A percentile compares a stretch with the other conserved stretches of the same genome.
phyloP scores from a whole-genome alignment of 2,329 filamentous ascomycete genomes.

The Fonsecaea multimorphosa region DNA sequence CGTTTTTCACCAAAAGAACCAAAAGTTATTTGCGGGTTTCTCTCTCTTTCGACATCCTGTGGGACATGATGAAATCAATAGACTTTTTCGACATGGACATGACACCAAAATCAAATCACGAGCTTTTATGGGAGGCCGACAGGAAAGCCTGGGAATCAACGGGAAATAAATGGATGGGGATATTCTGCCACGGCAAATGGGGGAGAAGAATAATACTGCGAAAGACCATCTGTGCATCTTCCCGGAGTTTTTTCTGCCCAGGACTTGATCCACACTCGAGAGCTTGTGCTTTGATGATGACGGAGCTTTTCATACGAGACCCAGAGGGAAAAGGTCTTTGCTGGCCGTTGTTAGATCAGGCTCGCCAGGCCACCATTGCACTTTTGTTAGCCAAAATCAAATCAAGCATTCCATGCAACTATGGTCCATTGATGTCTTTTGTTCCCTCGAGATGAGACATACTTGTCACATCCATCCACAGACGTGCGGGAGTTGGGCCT shows the following conservation, averaged over 20 bases:
- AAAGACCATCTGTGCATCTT: constrained; percentile 31
- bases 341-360: constrained; percentile 38
- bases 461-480: background rate
- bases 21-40: constrained; percentile 39
- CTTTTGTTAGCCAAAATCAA: constrained; percentile 1
- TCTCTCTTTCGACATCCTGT: constrained; percentile 36
- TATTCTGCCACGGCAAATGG: constrained; percentile 27
- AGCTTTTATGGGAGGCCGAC: constrained; percentile 33
- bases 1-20: constrained; percentile 31
- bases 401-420: constrained; percentile 10
- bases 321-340: constrained; percentile 36
- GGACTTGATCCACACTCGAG: constrained; percentile 17
- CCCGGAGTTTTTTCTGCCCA: constrained; percentile 27
- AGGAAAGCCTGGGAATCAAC: constrained; percentile 19
- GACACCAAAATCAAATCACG: constrained; percentile 31
- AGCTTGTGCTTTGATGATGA: constrained; percentile 22
- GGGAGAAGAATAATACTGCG: constrained; percentile 17
- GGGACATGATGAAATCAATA: constrained; percentile 40
- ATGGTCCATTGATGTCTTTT: background rate
- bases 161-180: constrained; percentile 22
- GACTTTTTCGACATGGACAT: constrained; percentile 38
- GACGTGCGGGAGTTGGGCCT: background rate
- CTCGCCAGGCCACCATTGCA: constrained; percentile 34
- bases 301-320: constrained; percentile 35
- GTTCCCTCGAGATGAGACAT: background rate